phyloP scores from a whole-genome alignment of 345 rosid genomes.

The Euphorbia pulcherrima region DNA sequence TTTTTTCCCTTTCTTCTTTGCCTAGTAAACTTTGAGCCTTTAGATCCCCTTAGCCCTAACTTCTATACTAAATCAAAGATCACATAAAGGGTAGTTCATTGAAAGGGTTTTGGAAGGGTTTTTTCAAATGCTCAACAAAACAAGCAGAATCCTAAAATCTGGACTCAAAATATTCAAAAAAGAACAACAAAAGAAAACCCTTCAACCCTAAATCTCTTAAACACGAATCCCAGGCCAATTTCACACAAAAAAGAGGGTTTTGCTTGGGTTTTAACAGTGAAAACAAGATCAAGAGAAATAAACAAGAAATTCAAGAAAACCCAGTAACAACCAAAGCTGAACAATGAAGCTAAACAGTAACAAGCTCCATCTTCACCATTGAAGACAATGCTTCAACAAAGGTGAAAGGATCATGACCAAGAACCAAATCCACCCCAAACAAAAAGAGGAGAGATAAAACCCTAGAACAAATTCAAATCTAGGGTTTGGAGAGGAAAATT shows the following conservation, averaged over 20 bases:
- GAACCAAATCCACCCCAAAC: neutral
- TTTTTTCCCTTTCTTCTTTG: neutral
- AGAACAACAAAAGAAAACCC: neutral
- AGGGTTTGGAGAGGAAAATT: constrained; percentile 24
- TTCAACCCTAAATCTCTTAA: constrained; percentile 7
- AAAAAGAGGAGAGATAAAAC: constrained; percentile 21
- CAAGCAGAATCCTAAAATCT: neutral
- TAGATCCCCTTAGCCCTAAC: neutral
- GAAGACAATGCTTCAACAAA: neutral
- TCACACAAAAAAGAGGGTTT: neutral
- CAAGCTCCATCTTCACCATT: neutral
- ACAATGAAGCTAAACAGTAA: constrained; percentile 13
- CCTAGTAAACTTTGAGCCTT: neutral
- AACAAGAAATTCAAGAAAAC: constrained; percentile 5
- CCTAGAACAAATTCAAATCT: constrained; percentile 24
- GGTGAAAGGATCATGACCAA: constrained; percentile 8
- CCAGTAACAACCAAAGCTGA: neutral
- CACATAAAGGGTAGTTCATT: neutral
- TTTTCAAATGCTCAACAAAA: neutral
- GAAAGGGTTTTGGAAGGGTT: constrained; percentile 19
- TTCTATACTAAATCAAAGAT: neutral
- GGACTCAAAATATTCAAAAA: neutral
- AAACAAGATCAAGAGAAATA: constrained; percentile 7
- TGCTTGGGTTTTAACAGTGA: constrained; percentile 1
- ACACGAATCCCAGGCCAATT: neutral